phyloP scores from a whole-genome alignment of 164 flowering plant species.

The Nelumbo lutea region DNA sequence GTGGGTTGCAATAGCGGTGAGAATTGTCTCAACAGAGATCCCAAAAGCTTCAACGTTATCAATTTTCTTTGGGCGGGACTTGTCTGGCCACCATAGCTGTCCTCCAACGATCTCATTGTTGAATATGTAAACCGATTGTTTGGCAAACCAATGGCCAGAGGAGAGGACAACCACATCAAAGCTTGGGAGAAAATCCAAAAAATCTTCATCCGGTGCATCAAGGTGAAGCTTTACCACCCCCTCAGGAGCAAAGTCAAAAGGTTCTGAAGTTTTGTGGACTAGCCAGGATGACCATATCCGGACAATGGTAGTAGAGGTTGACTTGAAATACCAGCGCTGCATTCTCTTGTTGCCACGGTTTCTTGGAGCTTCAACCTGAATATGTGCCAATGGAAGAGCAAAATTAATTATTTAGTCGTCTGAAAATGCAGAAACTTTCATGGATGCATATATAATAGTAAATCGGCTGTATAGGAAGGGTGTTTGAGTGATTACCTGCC shows the following conservation, averaged over 20 bases:
- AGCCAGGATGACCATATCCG: constrained; percentile 99
- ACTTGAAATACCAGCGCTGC: constrained; percentile 81
- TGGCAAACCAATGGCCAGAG: constrained; percentile 98
- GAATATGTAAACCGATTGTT: constrained; percentile 68
- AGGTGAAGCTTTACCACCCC: constrained; percentile 72
- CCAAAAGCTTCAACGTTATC: constrained; percentile 77
- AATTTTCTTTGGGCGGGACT: constrained; percentile 48
- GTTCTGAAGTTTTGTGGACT: constrained; percentile 54
- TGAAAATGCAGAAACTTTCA: too few species aligned
- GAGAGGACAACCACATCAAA: constrained; percentile 85
- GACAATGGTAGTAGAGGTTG: constrained; percentile 54
- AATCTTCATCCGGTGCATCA: constrained; percentile 65
- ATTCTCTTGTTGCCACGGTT: constrained; percentile 75
- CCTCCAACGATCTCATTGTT: constrained; percentile 85
- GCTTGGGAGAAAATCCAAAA: constrained; percentile 50
- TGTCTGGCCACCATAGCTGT: constrained; percentile 90
- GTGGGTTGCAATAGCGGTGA: constrained; percentile 54
- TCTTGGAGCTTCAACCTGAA: constrained; percentile 81
- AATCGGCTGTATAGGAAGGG: neutral
- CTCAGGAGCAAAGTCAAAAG: constrained; percentile 63
- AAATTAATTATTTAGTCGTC: neutral
- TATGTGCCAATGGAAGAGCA: neutral
- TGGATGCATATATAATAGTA: too few species aligned
- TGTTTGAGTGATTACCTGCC: constrained; percentile 56
- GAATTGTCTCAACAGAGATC: constrained; percentile 71